phyloP scores from a whole-genome alignment of 768 basidiomycete genomes.

The Kwoniella sp. region DNA sequence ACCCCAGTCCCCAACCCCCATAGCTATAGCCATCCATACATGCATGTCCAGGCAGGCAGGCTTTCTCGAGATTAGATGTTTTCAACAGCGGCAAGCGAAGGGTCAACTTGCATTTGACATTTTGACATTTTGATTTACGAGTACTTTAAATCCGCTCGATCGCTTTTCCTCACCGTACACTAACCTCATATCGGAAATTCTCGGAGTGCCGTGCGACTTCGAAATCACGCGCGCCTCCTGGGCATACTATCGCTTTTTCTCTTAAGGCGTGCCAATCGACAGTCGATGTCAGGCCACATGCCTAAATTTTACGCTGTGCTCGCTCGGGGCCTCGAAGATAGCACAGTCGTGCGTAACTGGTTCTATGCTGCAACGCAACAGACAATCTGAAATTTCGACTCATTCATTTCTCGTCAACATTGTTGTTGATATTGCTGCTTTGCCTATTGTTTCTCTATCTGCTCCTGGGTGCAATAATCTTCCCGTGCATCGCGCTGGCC shows the following conservation, averaged over 20 bases:
- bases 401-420: neutral
- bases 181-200: constrained; percentile 10
- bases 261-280: neutral
- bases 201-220: constrained; percentile 12
- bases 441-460: neutral
- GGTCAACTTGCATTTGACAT: too few relatives aligned
- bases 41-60: neutral
- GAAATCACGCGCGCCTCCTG: neutral
- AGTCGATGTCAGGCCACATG: neutral
- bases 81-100: too few relatives aligned
- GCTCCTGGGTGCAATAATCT: too few relatives aligned
- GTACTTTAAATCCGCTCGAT: constrained; percentile 7
- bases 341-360: constrained; percentile 4
- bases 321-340: constrained; percentile 12
- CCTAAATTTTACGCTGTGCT: constrained; percentile 1
- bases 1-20: neutral
- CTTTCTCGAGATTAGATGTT: too few relatives aligned
- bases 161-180: constrained; percentile 4
- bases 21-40: neutral
- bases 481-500: too few relatives aligned
- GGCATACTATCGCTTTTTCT: neutral
- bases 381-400: constrained; percentile 12
- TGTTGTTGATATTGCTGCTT: neutral
- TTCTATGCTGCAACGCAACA: neutral
- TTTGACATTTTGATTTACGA: too few relatives aligned